Percentiles rank a stretch among this genome's conserved stretches.
Conservation (phyloP, 2,329 filamentous ascomycete species). For the Basipetospora chlamydospora region DNA sequence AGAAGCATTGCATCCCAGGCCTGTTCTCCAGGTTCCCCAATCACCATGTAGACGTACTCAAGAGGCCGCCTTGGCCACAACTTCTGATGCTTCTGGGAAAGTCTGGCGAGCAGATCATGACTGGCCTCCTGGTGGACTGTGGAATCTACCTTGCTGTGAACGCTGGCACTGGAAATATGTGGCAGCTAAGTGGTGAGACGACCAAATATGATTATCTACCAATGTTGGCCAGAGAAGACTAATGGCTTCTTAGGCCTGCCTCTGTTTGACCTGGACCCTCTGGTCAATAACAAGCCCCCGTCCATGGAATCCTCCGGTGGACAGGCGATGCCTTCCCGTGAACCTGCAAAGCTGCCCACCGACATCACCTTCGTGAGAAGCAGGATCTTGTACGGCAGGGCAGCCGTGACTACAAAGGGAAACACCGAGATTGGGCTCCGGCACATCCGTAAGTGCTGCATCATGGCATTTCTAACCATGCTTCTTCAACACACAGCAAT, state of each 20-base stretch:
- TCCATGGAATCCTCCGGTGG: too few relatives aligned
- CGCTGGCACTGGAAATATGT: constrained; percentile 48
- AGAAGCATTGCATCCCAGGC: constrained; percentile 42
- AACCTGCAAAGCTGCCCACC: too few relatives aligned
- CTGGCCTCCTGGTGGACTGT: constrained; percentile 61
- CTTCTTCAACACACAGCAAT: neutral
- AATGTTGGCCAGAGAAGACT: too few relatives aligned
- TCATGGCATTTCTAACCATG: too few relatives aligned
- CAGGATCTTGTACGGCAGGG: constrained; percentile 73
- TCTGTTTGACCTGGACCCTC: constrained; percentile 29
- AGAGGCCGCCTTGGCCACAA: constrained; percentile 57
- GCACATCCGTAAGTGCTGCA: constrained; percentile 62
- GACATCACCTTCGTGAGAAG: constrained; percentile 65
- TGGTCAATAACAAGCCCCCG: neutral
- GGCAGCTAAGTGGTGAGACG: constrained; percentile 68
- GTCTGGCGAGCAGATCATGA: constrained; percentile 63
- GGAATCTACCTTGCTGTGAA: constrained; percentile 57
- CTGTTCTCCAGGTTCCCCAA: constrained; percentile 53
- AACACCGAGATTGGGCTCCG: constrained; percentile 59
- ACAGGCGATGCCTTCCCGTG: too few relatives aligned
- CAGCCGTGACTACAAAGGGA: constrained; percentile 54
- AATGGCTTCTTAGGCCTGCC: constrained; percentile 25
- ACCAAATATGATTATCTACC: too few relatives aligned
- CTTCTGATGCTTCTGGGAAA: constrained; percentile 60
- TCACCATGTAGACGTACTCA: constrained; percentile 53